phyloP scores from a whole-genome alignment of 2,329 filamentous ascomycete genomes.

The Didymella glomerata region DNA sequence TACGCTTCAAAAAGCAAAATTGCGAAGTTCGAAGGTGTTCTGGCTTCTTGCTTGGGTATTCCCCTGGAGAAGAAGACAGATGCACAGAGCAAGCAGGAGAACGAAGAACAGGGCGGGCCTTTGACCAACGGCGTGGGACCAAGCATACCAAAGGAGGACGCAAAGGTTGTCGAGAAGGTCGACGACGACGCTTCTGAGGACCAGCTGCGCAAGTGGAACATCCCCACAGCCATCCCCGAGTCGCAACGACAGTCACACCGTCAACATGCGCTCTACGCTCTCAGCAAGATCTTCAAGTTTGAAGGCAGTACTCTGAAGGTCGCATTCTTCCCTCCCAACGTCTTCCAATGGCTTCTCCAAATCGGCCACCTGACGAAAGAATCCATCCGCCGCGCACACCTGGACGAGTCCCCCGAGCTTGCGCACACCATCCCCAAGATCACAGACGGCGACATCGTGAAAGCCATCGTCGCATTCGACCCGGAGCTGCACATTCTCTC shows the following conservation, averaged over 20 bases:
- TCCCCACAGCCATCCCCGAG: slow-evolving; percentile 40
- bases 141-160: slow-evolving; percentile 30
- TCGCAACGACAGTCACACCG: slow-evolving; percentile 67
- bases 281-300: slow-evolving; percentile 59
- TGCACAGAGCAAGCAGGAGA: slow-evolving; percentile 26
- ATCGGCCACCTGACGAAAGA: slow-evolving; percentile 60
- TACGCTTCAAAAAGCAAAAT: slow-evolving; percentile 49
- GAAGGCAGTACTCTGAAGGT: slow-evolving; percentile 47
- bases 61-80: slow-evolving; percentile 36
- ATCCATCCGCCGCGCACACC: slow-evolving; percentile 55
- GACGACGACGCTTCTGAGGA: slow-evolving; percentile 30
- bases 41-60: slow-evolving; percentile 51
- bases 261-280: slow-evolving; percentile 67
- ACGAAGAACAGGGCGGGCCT: slow-evolving; percentile 32
- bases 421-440: slow-evolving; percentile 58
- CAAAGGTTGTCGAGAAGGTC: slow-evolving; percentile 27
- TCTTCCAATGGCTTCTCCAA: slow-evolving; percentile 68
- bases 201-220: slow-evolving; percentile 60
- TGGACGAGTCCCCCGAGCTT: slow-evolving; percentile 49
- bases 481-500: slow-evolving; percentile 72
- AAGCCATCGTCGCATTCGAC: slow-evolving; percentile 70
- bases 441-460: slow-evolving; percentile 68
- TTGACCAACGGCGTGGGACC: slow-evolving; percentile 35
- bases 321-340: slow-evolving; percentile 58
- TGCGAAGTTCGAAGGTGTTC: slow-evolving; percentile 53